Evolutionary conservation across 257 asterid species (phyloP), one percentile per base, ranked within the genome.

Genomic region (Solanum raphanifolium): DNA sequence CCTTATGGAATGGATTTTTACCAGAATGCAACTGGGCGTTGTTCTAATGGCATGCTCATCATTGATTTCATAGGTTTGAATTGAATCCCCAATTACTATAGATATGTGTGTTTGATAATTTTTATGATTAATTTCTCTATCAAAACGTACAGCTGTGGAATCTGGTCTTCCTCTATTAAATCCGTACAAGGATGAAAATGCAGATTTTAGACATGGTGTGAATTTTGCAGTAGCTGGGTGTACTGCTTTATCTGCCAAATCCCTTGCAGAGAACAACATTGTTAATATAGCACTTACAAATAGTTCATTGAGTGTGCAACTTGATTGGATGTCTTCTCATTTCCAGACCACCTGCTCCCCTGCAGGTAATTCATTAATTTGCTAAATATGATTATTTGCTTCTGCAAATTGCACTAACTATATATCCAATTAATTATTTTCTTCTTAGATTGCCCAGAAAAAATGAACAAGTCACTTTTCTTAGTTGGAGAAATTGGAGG

Each of bases 401-500:
- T 66, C 73, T 25, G 73, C 73, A 66, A 66, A 29, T 66, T 13
- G 34, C 73, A 25, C 31, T 66, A 25, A 65, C 73, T 12, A 12
- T 65, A 9, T 62, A 62, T n/a, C 32, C 3, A 0, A 2, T 36
- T 74, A 46, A 46, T 46, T 13, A 5, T 29, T 11, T 38, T 23
- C 5, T n/a, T 78, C 5, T 0, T 78, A 41, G 62, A 41, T 78
- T 25, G 16, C 38, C 34, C 25, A 4, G 13, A 5, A n/a, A 55
- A 8, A 31, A 55, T 86, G 86, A 43, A 62, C 36, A 46, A 32
- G 3, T 36, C 32, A 52, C 35, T 88, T 9, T 66, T 91, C 84
- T 0, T 91, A 9, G 89, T 91, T 62, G 91, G 89, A 13, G 89
- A 90, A 55, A 79, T 90, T 1, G 91, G 91, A 13, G 27, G 71